Base-by-base conservation (phyloP, 2,329 filamentous ascomycete genomes). In the Trichoderma sp. region DNA sequence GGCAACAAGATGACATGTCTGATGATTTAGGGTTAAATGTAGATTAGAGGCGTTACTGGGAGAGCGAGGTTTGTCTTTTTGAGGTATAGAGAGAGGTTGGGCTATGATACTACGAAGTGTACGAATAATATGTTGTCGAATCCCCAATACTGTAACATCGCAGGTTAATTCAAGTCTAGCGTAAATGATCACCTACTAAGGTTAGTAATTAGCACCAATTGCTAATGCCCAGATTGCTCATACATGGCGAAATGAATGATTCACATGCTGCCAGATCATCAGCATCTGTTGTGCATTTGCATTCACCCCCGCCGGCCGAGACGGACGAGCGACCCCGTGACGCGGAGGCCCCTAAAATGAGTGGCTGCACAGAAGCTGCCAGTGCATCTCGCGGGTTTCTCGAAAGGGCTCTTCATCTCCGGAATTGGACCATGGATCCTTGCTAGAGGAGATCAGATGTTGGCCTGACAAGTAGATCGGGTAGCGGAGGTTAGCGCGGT, bases 401-500 rank as follows among this genome's bases (percentile, higher is more conserved):
- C 70, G 43, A 71, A 71, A 53, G 20, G 65, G 70, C 62, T 73
- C 68, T 53, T 72, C 71, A 72, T 72, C 68, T 72, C 71, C 71
- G 71, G 58, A 26, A 57, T 70, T 72, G n/a, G 58, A 58, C 58
- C 59, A 30, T 20, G 23, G 32, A 71, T 57, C 65, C 70, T 57
- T 71, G 65, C 62, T 62, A 32, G 64, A 65, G 55, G 34, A 32
- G 34, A 68, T 73, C 72, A 73, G 72, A 68, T 73, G 70, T 36
- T 36, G 65, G 23, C 39, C 53, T 39, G 64, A 13, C 36, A 57
- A 32, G 50, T 53, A 47, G 50, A 65, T 62, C 53, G 53, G 72
- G 59, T 72, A 71, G 72, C 70, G 64, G 72, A 73, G 69, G 69
- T 68, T 73, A 65, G 47, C 30, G 32, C 17, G 58, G 39, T 68